These are phyloP conservation scores for Pyrenula aspistea DNA, from an alignment of 495 filamentous ascomycete species.

Conservation along the genomic window DNA sequence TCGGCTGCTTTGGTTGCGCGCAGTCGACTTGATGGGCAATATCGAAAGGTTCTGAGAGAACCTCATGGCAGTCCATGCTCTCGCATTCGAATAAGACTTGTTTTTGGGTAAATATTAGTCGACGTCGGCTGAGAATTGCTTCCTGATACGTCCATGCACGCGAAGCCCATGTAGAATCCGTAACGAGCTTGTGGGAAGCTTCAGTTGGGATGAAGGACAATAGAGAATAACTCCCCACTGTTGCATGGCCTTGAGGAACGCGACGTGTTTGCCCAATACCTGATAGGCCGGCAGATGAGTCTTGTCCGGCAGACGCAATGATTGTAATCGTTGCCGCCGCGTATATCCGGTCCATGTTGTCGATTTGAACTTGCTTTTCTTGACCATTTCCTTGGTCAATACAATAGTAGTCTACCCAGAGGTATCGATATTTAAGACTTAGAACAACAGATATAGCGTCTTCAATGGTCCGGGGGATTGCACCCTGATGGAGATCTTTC, in stretches of 20 bases:
- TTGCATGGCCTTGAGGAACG: background rate
- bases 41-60: background rate
- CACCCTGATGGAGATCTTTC: background rate
- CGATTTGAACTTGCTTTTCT: slow-evolving; percentile 16
- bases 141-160: slow-evolving; percentile 2
- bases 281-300: slow-evolving; percentile 13
- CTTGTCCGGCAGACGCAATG: slow-evolving; percentile 15
- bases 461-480: slow-evolving; percentile 8
- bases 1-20: too few relatives aligned
- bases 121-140: background rate
- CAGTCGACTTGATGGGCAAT: too few relatives aligned
- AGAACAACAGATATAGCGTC: slow-evolving; percentile 17
- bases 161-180: background rate
- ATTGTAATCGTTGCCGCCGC: slow-evolving; percentile 12
- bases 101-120: background rate
- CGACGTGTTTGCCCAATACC: slow-evolving; percentile 9
- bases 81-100: background rate
- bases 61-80: background rate
- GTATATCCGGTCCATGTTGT: slow-evolving; percentile 1
- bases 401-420: slow-evolving; percentile 25
- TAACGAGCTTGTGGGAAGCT: background rate
- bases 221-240: background rate
- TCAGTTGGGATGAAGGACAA: background rate
- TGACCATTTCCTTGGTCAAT: slow-evolving; percentile 15
- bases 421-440: slow-evolving; percentile 14